Evolutionary conservation across 2,329 filamentous ascomycete species (phyloP).

Genomic region (Hymenoscyphus fraxineus): DNA sequence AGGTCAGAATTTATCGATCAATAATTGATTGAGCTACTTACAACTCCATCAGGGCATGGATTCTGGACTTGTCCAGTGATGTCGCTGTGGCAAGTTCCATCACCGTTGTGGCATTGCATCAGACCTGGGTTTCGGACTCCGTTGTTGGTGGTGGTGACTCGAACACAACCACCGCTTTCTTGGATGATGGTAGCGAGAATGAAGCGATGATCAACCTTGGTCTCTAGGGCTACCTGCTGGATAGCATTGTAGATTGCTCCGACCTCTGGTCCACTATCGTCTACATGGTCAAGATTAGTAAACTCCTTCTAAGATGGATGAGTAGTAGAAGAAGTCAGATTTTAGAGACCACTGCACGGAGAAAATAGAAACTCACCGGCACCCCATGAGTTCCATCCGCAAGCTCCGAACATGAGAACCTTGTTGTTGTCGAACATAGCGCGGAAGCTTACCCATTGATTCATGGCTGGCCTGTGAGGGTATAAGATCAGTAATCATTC

Average conservation of each 20-base stretch:
- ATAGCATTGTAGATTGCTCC: neutral
- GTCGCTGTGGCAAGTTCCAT: slow-evolving; percentile 14
- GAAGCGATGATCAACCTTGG: slow-evolving; percentile 1
- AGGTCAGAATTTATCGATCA: neutral
- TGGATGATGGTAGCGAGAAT: slow-evolving; percentile 2
- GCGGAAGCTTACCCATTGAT: slow-evolving; percentile 2
- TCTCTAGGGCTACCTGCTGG: neutral
- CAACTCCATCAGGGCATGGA: slow-evolving; percentile 11
- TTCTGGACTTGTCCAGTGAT: slow-evolving; percentile 6
- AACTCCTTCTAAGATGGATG: no score
- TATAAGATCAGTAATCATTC: neutral
- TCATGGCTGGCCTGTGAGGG: neutral
- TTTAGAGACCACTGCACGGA: no score
- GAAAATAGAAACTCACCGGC: neutral
- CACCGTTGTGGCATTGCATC: slow-evolving; percentile 26
- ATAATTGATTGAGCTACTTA: neutral
- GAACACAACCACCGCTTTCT: slow-evolving; percentile 1
- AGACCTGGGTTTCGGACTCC: slow-evolving; percentile 24
- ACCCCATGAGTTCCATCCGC: slow-evolving; percentile 3
- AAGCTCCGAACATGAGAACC: neutral
- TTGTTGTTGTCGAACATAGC: slow-evolving; percentile 4
- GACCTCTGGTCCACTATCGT: neutral
- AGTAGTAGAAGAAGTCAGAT: no score
- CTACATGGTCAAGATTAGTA: no score
- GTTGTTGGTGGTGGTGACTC: slow-evolving; percentile 20